phyloP scores from a whole-genome alignment of 108 stramenopile species.

The Nitzschia sp. region DNA sequence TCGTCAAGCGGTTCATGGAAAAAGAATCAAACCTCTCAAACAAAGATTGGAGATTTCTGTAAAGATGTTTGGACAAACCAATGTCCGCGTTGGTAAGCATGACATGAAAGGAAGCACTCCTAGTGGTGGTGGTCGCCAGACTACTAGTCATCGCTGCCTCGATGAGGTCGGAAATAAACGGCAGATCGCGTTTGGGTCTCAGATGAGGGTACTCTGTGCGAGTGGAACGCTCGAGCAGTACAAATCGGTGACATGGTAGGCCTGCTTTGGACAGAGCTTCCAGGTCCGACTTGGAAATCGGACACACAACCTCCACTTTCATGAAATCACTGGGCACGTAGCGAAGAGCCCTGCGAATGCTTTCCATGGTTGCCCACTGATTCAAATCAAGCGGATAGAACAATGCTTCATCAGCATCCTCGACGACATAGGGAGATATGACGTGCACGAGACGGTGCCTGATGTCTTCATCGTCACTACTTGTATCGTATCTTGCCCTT shows the following conservation, averaged over 20 bases:
- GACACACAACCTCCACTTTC: slow-evolving; percentile 11
- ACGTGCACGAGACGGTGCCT: background rate
- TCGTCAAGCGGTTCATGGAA: slow-evolving; percentile 19
- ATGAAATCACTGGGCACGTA: background rate
- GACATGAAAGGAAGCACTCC: background rate
- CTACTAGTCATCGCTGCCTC: background rate
- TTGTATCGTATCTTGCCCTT: too few relatives aligned
- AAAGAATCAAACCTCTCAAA: background rate
- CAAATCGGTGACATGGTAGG: slow-evolving; percentile 10
- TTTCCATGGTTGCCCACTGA: slow-evolving; percentile 17
- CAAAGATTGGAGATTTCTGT: background rate
- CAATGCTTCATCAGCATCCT: background rate
- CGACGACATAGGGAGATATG: background rate
- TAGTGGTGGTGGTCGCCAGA: background rate
- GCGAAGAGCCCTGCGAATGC: slow-evolving; percentile 11
- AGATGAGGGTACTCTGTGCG: slow-evolving; percentile 1
- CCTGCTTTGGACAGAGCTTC: background rate
- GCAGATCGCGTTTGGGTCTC: slow-evolving; percentile 2
- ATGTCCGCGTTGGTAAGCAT: slow-evolving; percentile 12
- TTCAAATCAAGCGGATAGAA: slow-evolving; percentile 5
- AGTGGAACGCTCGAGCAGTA: slow-evolving; percentile 8
- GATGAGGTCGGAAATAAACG: slow-evolving; percentile 14
- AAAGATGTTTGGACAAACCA: slow-evolving; percentile 23
- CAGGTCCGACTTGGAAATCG: background rate
- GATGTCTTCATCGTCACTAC: too few relatives aligned